Base-by-base conservation (phyloP, 2,329 filamentous ascomycete species). In the Trichoderma asperellum region DNA sequence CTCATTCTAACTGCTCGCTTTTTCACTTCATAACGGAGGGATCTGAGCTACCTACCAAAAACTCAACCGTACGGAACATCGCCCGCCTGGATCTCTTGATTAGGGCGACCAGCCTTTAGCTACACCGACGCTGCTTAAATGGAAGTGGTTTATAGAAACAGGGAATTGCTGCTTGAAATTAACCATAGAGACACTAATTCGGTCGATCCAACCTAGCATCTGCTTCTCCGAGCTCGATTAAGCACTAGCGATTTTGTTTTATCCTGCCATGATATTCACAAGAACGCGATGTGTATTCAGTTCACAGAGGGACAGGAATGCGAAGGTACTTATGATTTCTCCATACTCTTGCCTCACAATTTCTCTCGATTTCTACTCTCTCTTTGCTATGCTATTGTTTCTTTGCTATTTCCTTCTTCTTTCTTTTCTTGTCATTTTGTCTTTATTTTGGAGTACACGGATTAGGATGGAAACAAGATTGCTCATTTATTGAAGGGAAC, bases 401-500 rank as follows among this genome's bases (percentile, higher is more conserved):
- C 8, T 43, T 43, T 1, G 11, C 35, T 24, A n/a, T 63, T 14
- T 12, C 11, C 53, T 27, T 32, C 32, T 32, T 37, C 21, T 18
- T 52, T 52, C 21, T 16, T 18, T 24, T 37, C 16, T 35, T 47
- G 18, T 58, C 18, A 16, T 47, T 32, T 47, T 34, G 8, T 57
- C 27, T 57, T 57, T 21, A 12, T 7, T 6, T 29, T 56, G 29
- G 14, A 34, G 18, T 24, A 35, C 57, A 29, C 24, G 53, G n/a
- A 24, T 34, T 37, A 14, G 53, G 49, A 55, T 29, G 37, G n/a
- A 37, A 52, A 24, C 32, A 49, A 66, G 55, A 52, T 52, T 58
- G 55, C 37, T 66, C 27, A 34, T 66, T 58, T 58, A 27, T 43
- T 32, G 63, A 24, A 66, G 49, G 63, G 40, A 52, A 40, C 58